Evolutionary conservation across 257 asterid species (phyloP).

Genomic region (Galeopsis tetrahit): DNA sequence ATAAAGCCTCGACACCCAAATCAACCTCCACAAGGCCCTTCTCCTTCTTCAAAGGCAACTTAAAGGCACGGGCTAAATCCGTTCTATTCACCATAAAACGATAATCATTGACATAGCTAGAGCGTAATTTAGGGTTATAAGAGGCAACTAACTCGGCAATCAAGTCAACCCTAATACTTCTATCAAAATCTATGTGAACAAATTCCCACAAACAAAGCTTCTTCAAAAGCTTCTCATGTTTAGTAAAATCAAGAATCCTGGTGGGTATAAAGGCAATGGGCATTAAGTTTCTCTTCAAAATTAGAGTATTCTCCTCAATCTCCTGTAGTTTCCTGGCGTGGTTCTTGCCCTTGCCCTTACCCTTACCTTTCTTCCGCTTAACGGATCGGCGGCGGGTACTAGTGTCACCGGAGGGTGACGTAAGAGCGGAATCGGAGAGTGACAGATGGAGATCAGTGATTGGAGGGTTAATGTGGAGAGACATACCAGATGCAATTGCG

Average conservation of each 20-base stretch:
- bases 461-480: slow-evolving; percentile 38
- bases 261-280: slow-evolving; percentile 72
- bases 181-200: slow-evolving; percentile 66
- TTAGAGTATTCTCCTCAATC: slow-evolving; percentile 51
- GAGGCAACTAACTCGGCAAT: slow-evolving; percentile 69
- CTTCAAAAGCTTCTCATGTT: slow-evolving; percentile 64
- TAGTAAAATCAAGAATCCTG: slow-evolving; percentile 50
- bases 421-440: slow-evolving; percentile 29
- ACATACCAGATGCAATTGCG: slow-evolving; percentile 30
- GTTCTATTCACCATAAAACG: slow-evolving; percentile 63
- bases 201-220: slow-evolving; percentile 85
- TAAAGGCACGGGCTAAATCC: slow-evolving; percentile 71
- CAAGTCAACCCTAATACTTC: slow-evolving; percentile 61
- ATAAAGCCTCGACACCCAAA: slow-evolving; percentile 45
- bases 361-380: slow-evolving; percentile 70
- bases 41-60: slow-evolving; percentile 64
- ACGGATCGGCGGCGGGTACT: slow-evolving; percentile 32
- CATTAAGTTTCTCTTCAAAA: slow-evolving; percentile 50
- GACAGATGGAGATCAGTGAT: slow-evolving; percentile 32
- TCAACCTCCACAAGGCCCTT: slow-evolving; percentile 57
- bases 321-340: slow-evolving; percentile 55
- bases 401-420: slow-evolving; percentile 38
- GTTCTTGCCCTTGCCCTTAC: slow-evolving; percentile 44
- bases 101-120: slow-evolving; percentile 51
- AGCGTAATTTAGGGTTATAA: slow-evolving; percentile 54